Evolutionary conservation across 2,329 filamentous ascomycete species (phyloP).

Genomic region (Colletotrichum euphorbiae): DNA sequence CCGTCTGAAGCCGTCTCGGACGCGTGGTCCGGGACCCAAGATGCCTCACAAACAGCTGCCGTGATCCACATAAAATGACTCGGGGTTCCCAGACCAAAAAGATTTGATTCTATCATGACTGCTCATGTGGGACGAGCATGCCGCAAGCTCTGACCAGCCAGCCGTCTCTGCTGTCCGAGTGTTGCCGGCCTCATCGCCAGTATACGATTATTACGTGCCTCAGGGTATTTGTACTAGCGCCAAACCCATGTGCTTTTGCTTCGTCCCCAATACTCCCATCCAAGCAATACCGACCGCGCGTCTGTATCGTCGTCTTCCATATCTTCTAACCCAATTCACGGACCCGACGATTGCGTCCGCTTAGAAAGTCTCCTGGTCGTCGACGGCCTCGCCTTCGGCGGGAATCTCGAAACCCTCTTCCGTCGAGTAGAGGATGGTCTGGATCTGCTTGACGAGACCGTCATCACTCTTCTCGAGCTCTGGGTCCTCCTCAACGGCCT

Average conservation of each 20-base stretch:
- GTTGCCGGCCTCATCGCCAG: constrained; percentile 30
- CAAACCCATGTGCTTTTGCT: constrained; percentile 36
- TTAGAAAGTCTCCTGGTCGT: constrained; percentile 85
- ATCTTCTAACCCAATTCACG: neutral
- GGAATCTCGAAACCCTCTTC: constrained; percentile 95
- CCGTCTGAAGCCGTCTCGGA: constrained; percentile 6
- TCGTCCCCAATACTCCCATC: constrained; percentile 23
- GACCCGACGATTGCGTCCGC: neutral
- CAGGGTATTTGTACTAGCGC: constrained; percentile 39
- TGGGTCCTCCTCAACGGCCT: constrained; percentile 90
- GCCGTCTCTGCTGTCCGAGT: constrained; percentile 16
- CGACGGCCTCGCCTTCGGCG: constrained; percentile 76
- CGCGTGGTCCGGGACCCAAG: constrained; percentile 14
- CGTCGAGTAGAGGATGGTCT: constrained; percentile 96
- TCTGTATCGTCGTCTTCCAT: neutral
- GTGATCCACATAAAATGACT: neutral
- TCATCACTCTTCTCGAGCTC: constrained; percentile 95
- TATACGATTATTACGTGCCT: constrained; percentile 38
- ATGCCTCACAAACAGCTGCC: neutral
- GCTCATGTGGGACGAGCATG: constrained; percentile 21
- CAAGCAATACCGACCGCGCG: neutral
- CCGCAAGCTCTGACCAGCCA: constrained; percentile 21
- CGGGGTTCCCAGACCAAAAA: constrained; percentile 23
- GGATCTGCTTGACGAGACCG: constrained; percentile 93
- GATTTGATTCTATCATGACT: constrained; percentile 35